Evolutionary conservation across 306 rosid species (phyloP).

Genomic region (Canavalia gladiata): DNA sequence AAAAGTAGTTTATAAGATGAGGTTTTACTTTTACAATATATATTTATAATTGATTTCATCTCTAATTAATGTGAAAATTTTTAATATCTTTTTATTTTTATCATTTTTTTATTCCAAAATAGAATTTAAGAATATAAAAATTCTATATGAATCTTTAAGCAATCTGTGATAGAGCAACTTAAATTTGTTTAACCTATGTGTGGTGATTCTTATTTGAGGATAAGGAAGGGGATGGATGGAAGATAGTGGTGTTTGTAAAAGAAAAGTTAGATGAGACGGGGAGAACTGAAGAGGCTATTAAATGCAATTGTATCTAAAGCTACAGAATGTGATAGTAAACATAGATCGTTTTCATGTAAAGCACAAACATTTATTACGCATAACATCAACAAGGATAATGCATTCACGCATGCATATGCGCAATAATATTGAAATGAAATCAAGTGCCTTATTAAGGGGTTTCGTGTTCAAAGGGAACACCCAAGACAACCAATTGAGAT

Average conservation of each 20-base stretch:
- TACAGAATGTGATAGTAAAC: conserved; percentile 21
- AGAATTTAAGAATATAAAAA: too few species aligned
- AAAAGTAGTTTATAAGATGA: too few species aligned
- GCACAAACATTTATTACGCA: conserved; percentile 19
- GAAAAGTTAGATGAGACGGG: conserved; percentile 46
- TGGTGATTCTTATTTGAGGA: neutral
- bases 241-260: neutral
- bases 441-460: conserved; percentile 34
- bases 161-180: neutral
- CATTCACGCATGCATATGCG: conserved; percentile 10
- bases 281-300: conserved; percentile 46
- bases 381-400: conserved; percentile 26
- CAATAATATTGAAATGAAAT: conserved; percentile 39
- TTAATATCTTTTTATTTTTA: too few species aligned
- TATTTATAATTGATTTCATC: too few species aligned
- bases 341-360: conserved; percentile 47
- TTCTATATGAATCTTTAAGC: too few species aligned
- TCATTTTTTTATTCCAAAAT: too few species aligned
- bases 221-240: neutral
- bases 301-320: conserved; percentile 28
- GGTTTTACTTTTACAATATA: too few species aligned
- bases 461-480: conserved; percentile 38
- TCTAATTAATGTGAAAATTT: too few species aligned
- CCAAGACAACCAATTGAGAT: conserved; percentile 1
- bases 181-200: conserved; percentile 9